phyloP scores from a whole-genome alignment of 805 yeast species.

The Ogataea naganishii region DNA sequence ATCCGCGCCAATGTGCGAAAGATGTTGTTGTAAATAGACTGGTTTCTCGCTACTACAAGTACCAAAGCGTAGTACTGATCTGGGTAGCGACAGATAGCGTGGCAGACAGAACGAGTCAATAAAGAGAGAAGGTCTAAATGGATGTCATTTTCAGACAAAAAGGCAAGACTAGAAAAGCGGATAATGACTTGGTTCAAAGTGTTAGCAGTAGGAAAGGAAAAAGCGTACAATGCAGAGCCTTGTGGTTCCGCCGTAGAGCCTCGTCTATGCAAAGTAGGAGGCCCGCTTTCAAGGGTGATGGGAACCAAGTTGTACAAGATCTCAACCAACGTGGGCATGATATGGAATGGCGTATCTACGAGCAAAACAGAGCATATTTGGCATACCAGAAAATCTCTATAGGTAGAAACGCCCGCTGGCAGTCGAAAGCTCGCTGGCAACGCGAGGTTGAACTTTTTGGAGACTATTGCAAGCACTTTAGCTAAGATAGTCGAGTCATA shows the following conservation, averaged over 20 bases:
- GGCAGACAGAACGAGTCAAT: slow-evolving; percentile 46
- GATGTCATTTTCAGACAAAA: slow-evolving; percentile 28
- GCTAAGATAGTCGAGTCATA: slow-evolving; percentile 25
- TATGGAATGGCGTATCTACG: slow-evolving; percentile 23
- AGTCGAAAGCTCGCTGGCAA: slow-evolving; percentile 45
- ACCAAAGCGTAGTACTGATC: slow-evolving; percentile 45
- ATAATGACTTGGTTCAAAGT: slow-evolving; percentile 34
- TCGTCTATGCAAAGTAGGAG: slow-evolving; percentile 11
- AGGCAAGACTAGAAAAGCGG: slow-evolving; percentile 27
- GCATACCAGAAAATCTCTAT: slow-evolving; percentile 54
- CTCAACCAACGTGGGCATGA: slow-evolving; percentile 46
- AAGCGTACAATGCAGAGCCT: slow-evolving; percentile 27
- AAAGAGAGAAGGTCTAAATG: slow-evolving; percentile 53
- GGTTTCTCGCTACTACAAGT: slow-evolving; percentile 37
- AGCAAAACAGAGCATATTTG: slow-evolving; percentile 39
- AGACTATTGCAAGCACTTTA: slow-evolving; percentile 37
- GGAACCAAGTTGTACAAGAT: slow-evolving; percentile 55
- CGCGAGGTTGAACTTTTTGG: slow-evolving; percentile 30
- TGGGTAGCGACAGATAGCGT: slow-evolving; percentile 41
- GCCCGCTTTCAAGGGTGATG: slow-evolving; percentile 13
- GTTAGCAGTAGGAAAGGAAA: slow-evolving; percentile 43
- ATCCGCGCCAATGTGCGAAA: too few relatives aligned
- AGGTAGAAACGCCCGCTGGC: slow-evolving; percentile 33
- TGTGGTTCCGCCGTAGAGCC: slow-evolving; percentile 5
- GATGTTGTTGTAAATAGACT: slow-evolving; percentile 27